Conservation (phyloP, 2,329 filamentous ascomycete species). For the Raffaelea arxii region DNA sequence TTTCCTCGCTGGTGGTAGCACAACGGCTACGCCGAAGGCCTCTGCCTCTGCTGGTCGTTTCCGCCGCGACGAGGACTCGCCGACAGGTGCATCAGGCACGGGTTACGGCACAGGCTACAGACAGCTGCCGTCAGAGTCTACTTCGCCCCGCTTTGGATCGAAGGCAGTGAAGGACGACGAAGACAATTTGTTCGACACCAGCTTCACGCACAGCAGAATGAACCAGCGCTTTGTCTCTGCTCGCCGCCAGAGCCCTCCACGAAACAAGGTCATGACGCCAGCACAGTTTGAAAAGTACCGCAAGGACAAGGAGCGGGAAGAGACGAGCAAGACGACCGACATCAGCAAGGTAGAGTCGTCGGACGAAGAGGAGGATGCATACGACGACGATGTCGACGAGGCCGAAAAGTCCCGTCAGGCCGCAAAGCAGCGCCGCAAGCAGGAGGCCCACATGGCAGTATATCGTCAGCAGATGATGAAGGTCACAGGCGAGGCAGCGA, state of each 20-base stretch:
- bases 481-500: slow-evolving; percentile 64
- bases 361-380: slow-evolving; percentile 53
- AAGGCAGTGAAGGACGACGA: slow-evolving; percentile 40
- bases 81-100: slow-evolving; percentile 6
- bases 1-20: slow-evolving; percentile 25
- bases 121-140: slow-evolving; percentile 21
- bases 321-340: slow-evolving; percentile 28
- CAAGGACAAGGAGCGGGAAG: slow-evolving; percentile 60
- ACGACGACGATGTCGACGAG: slow-evolving; percentile 69
- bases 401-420: slow-evolving; percentile 63
- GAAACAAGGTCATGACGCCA: slow-evolving; percentile 80
- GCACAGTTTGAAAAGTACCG: slow-evolving; percentile 77
- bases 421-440: slow-evolving; percentile 70
- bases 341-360: slow-evolving; percentile 35
- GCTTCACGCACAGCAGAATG: slow-evolving; percentile 26
- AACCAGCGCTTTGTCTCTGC: slow-evolving; percentile 23
- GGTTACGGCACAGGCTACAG: slow-evolving; percentile 17
- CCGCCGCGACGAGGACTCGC: slow-evolving; percentile 29
- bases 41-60: slow-evolving; percentile 18
- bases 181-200: slow-evolving; percentile 47
- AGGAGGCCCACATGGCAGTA: slow-evolving; percentile 81
- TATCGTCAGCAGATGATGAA: slow-evolving; percentile 97
- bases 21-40: slow-evolving; percentile 15
- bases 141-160: slow-evolving; percentile 20
- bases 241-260: slow-evolving; percentile 26